Percentiles rank a stretch among this genome's conserved stretches.
These are phyloP conservation scores for Rhododendron ferrugineum DNA, from an alignment of 148 eudicot genomes.

Conservation along the genomic window DNA sequence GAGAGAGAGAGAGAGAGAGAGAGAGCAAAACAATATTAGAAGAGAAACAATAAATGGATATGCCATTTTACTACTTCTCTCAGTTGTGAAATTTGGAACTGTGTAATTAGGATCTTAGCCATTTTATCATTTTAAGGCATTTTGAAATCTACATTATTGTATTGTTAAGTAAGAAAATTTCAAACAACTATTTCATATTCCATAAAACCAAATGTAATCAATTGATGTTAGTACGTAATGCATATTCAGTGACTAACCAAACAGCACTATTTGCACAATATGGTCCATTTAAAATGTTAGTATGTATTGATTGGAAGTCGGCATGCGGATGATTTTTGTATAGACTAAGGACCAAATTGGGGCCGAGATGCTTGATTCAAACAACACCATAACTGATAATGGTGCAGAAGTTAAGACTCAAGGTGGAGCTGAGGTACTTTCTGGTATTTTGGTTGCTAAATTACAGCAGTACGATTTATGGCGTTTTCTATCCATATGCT, in stretches of 20 bases:
- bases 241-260: background rate
- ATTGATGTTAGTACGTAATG: background rate
- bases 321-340: background rate
- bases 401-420: constrained; percentile 28
- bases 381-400: constrained; percentile 19
- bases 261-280: background rate
- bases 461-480: background rate
- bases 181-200: background rate
- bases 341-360: constrained; percentile 30
- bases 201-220: background rate
- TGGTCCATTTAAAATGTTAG: background rate
- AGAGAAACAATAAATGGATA: background rate
- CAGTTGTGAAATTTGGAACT: background rate
- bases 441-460: background rate
- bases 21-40: background rate
- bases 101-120: background rate
- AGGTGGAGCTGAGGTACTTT: constrained; percentile 47
- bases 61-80: background rate
- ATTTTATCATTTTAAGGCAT: background rate
- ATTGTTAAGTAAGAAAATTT: background rate
- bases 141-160: background rate
- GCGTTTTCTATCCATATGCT: background rate
- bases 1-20: no score
- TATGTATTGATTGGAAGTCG: background rate
- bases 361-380: constrained; percentile 28